Base-by-base conservation (phyloP, 1,284 basidiomycete species). In the Laetiporus sulphureus region DNA sequence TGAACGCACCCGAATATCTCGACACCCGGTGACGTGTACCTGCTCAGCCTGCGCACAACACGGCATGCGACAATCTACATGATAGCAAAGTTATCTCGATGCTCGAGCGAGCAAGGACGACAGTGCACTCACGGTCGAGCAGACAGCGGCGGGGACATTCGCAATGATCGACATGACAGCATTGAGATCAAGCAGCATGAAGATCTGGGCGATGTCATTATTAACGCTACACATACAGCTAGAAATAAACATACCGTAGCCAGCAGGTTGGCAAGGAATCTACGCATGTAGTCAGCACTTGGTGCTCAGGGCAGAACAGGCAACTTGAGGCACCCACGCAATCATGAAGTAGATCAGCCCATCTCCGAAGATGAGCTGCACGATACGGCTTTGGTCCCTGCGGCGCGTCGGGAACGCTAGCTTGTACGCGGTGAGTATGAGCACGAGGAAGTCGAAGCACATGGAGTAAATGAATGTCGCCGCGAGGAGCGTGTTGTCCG, bases 61-160 rank as follows among this genome's bases (percentile, higher is more conserved):
- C 83, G 76, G 52, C 76, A 79, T 0, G 83, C 82, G 12, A 81
- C 83, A 50, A 84, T 83, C 83, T 85, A 44, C n/a, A n/a, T n/a
- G n/a, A n/a, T n/a, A n/a, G 12, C 36, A 13, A 29, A 27, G 38
- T 15, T 38, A n/a, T 27, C 33, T 3, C 32, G 34, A 31, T 10
- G 38, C 32, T n/a, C 22, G 18, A 33, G 11, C 18, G 11, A 12
- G 32, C 33, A 7, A 27, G 25, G 25, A 27, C 25, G 13, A 27
- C 13, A 7, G 25, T n/a, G 25, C n/a, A 21, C 74, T 51, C 50
- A 82, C 80, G 8, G 79, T 81, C 29, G 38, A 40, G 8, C 73
- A 71, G 42, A 83, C 72, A 8, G 80, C 80, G 36, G 82, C 79
- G 4, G 82, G 82, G 23, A 85, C 81, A 52, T 85, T 84, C 22